phyloP scores from a whole-genome alignment of 2,329 filamentous ascomycete genomes.

The Diaporthe batatas region DNA sequence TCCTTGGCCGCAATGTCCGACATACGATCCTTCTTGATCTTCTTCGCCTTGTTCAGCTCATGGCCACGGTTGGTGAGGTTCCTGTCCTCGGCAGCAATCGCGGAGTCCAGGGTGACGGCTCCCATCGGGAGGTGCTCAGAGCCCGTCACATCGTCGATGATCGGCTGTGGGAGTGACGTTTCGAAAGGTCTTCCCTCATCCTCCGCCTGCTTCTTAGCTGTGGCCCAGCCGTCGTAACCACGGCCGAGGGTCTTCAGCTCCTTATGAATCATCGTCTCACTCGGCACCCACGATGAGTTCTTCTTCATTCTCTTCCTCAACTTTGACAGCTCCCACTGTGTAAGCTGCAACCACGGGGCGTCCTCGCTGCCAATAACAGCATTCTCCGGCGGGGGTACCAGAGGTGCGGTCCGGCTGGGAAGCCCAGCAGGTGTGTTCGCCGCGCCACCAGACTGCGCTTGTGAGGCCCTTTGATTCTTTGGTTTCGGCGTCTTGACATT shows the following conservation, averaged over 20 bases:
- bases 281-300: conserved; percentile 87
- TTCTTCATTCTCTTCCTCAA: conserved; percentile 92
- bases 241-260: conserved; percentile 80
- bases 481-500: conserved; percentile 58
- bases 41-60: conserved; percentile 84
- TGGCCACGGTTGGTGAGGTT: conserved; percentile 79
- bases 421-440: conserved; percentile 10
- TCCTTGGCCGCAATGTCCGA: conserved; percentile 73
- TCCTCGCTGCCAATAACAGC: conserved; percentile 70
- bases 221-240: conserved; percentile 71
- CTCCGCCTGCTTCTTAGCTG: conserved; percentile 74
- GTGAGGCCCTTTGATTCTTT: conserved; percentile 49
- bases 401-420: conserved; percentile 48
- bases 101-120: conserved; percentile 68
- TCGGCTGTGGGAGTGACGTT: conserved; percentile 54
- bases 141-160: conserved; percentile 64
- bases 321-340: conserved; percentile 74
- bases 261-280: conserved; percentile 86
- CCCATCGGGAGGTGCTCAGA: conserved; percentile 68
- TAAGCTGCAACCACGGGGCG: conserved; percentile 76
- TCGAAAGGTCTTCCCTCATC: conserved; percentile 74
- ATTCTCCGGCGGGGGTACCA: conserved; percentile 71
- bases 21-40: conserved; percentile 76
- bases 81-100: conserved; percentile 70
- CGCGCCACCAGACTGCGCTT: conserved; percentile 42